phyloP scores from a whole-genome alignment of 352 stramenopile genomes.

The Phytophthora cryptogea region DNA sequence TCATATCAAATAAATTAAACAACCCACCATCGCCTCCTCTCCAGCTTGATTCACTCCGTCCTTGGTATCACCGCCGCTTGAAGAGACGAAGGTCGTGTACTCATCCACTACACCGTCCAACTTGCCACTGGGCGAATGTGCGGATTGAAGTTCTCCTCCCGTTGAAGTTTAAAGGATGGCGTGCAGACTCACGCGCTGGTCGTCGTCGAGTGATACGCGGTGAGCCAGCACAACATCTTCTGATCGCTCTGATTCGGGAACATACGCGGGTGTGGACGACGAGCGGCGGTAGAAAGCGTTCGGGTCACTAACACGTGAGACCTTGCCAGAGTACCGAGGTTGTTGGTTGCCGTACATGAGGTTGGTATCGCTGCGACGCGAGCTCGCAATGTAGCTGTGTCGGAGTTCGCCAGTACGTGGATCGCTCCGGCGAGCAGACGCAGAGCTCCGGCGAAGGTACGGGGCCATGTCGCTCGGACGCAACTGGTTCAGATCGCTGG shows the following conservation, averaged over 20 bases:
- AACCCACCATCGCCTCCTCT: constrained; percentile 17
- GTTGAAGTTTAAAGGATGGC: constrained; percentile 53
- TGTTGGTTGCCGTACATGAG: constrained; percentile 36
- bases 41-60: constrained; percentile 4
- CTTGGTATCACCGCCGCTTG: background rate
- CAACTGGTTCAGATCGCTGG: constrained; percentile 52
- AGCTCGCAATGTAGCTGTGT: constrained; percentile 38
- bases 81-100: constrained; percentile 13
- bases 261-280: constrained; percentile 34
- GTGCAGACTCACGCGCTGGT: constrained; percentile 66
- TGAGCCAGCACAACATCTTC: constrained; percentile 64
- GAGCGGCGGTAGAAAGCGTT: constrained; percentile 53
- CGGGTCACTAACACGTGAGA: constrained; percentile 48
- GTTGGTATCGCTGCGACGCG: constrained; percentile 38
- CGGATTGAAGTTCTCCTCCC: constrained; percentile 10
- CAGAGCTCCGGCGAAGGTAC: constrained; percentile 43
- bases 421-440: constrained; percentile 31
- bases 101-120: constrained; percentile 19
- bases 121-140: background rate
- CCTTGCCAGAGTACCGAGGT: constrained; percentile 31
- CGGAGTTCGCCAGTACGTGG: constrained; percentile 25
- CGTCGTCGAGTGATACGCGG: constrained; percentile 62
- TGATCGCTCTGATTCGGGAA: constrained; percentile 38
- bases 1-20: constrained; percentile 52
- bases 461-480: constrained; percentile 35